A percentile compares a stretch with the other conserved stretches of the same genome.
These are phyloP conservation scores for Neckera pumila DNA, from an alignment of 225 moss, liverwort and hornwort species.

Conservation along the genomic window DNA sequence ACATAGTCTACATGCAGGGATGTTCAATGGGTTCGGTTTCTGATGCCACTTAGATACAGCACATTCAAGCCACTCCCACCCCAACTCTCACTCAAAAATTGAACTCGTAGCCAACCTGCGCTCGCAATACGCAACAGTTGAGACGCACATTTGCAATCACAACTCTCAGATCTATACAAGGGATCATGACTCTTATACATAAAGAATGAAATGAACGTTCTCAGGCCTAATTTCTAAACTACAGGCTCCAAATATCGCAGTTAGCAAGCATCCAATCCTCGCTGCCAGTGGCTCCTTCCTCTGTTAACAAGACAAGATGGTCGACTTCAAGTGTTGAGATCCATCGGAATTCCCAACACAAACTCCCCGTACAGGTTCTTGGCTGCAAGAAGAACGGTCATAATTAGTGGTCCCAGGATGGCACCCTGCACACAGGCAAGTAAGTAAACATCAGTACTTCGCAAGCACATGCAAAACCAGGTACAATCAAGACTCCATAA, in stretches of 20 bases:
- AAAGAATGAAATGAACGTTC: slow-evolving; percentile 6
- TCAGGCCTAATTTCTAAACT: not conserved
- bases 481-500: not conserved
- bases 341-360: slow-evolving; percentile 54
- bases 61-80: not conserved
- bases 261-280: not conserved
- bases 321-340: slow-evolving; percentile 3
- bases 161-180: slow-evolving; percentile 1
- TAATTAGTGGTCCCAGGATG: slow-evolving; percentile 78
- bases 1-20: slow-evolving; percentile 1
- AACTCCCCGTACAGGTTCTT: slow-evolving; percentile 90
- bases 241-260: not conserved
- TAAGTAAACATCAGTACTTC: not conserved
- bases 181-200: slow-evolving; percentile 2
- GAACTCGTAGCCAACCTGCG: not conserved
- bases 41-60: not conserved
- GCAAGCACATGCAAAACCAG: not conserved
- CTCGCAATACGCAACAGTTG: not conserved
- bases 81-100: slow-evolving; percentile 4
- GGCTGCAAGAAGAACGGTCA: slow-evolving; percentile 79
- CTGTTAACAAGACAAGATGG: not conserved
- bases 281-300: not conserved
- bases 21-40: not conserved
- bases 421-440: slow-evolving; percentile 54
- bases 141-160: not conserved